Percentiles rank a stretch among this genome's conserved stretches.
These are phyloP conservation scores for Metschnikowia cerradonensis DNA, from an alignment of 805 yeast species.

Conservation along the genomic window DNA sequence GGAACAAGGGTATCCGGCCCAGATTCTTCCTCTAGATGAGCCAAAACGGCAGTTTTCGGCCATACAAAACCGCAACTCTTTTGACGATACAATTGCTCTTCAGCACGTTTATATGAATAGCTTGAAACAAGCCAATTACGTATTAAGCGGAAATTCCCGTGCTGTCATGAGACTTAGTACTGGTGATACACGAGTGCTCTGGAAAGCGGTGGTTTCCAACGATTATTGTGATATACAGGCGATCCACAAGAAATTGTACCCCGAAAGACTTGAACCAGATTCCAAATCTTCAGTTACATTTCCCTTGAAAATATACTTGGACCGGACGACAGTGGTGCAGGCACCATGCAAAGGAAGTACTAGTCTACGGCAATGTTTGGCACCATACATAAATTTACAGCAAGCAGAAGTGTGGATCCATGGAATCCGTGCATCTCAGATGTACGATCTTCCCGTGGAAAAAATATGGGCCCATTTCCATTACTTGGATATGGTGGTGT, in stretches of 20 bases:
- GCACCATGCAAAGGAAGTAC: constrained; percentile 19
- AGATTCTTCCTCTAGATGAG: constrained; percentile 28
- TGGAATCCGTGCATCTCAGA: constrained; percentile 24
- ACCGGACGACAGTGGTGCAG: constrained; percentile 29
- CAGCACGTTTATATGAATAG: constrained; percentile 67
- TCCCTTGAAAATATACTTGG: constrained; percentile 48
- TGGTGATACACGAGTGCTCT: constrained; percentile 52
- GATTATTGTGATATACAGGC: constrained; percentile 25
- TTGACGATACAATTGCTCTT: constrained; percentile 15
- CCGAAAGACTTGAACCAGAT: background rate
- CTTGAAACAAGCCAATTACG: constrained; percentile 75
- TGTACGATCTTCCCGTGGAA: constrained; percentile 17
- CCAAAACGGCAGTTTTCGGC: background rate
- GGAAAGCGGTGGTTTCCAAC: constrained; percentile 46
- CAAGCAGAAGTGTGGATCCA: constrained; percentile 24
- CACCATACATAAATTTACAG: constrained; percentile 12
- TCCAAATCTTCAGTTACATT: constrained; percentile 13
- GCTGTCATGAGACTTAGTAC: constrained; percentile 74
- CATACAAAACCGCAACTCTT: too few relatives aligned
- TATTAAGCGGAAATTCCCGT: constrained; percentile 73
- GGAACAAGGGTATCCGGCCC: constrained; percentile 24
- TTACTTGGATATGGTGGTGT: constrained; percentile 36
- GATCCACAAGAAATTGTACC: constrained; percentile 23
- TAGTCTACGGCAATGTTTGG: constrained; percentile 15
- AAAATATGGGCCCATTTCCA: constrained; percentile 33